These are phyloP conservation scores for Penicillium oxalicum DNA, from an alignment of 2,329 filamentous ascomycete species.

Conservation along the genomic window DNA sequence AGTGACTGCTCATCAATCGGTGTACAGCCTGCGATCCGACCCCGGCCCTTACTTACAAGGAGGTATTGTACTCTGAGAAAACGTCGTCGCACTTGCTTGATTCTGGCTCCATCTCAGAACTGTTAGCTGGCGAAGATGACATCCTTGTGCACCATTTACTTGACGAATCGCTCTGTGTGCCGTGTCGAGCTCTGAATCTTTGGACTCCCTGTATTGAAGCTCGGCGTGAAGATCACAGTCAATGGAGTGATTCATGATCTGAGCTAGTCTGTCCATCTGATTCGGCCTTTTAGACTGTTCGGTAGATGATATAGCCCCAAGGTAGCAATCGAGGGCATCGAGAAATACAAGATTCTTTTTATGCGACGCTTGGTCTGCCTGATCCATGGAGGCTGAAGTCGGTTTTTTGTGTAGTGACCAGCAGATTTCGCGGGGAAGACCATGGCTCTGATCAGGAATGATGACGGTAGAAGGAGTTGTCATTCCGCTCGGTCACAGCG, in stretches of 20 bases:
- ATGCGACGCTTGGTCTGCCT: background rate
- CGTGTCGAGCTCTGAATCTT: background rate
- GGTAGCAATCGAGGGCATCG: background rate
- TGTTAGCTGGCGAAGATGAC: constrained; percentile 1
- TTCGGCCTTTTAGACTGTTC: constrained; percentile 4
- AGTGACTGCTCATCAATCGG: constrained; percentile 4
- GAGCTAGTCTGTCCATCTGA: constrained; percentile 5
- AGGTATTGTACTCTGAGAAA: constrained; percentile 1
- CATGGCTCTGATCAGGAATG: constrained; percentile 3
- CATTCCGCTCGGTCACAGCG: background rate
- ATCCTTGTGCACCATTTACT: constrained; percentile 2
- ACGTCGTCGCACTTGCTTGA: constrained; percentile 3
- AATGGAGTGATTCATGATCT: background rate
- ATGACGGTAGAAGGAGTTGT: constrained; percentile 3
- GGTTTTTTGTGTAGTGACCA: background rate
- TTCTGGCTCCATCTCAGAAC: constrained; percentile 3
- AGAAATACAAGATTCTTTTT: background rate
- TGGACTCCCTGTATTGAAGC: background rate
- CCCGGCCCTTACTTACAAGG: background rate
- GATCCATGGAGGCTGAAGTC: background rate
- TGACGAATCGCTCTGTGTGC: background rate
- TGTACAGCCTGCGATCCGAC: constrained; percentile 3
- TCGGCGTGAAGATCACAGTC: background rate
- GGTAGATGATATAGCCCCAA: constrained; percentile 5
- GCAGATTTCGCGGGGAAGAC: background rate